Conservation (phyloP, 208 protist species). For the Zelonia costaricensis region DNA sequence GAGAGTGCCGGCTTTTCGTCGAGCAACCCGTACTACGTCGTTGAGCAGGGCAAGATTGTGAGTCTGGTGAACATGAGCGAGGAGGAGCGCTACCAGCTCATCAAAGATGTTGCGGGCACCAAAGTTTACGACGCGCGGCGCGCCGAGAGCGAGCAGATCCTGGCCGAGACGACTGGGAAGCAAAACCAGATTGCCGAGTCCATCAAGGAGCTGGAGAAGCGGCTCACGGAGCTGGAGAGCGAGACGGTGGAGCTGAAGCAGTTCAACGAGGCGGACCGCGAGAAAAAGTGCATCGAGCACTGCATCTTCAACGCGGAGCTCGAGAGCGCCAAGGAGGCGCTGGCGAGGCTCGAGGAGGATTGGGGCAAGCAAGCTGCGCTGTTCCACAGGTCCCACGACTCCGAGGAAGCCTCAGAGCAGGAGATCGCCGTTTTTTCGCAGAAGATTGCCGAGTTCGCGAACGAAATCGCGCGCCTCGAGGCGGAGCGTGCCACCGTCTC, state of each 20-base stretch:
- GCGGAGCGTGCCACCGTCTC: constrained; percentile 52
- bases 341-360: constrained; percentile 59
- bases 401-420: constrained; percentile 42
- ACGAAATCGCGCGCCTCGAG: constrained; percentile 54
- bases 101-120: constrained; percentile 99
- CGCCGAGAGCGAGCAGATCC: constrained; percentile 93
- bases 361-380: constrained; percentile 37
- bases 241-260: constrained; percentile 95
- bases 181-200: constrained; percentile 88
- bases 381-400: constrained; percentile 50
- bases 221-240: constrained; percentile 93
- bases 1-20: constrained; percentile 98
- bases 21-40: constrained; percentile 99
- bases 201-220: constrained; percentile 92
- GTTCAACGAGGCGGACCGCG: constrained; percentile 91
- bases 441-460: constrained; percentile 41
- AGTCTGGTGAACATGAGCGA: constrained; percentile 97
- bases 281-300: constrained; percentile 93
- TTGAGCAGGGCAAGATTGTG: constrained; percentile 98
- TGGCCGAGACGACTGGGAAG: constrained; percentile 92
- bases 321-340: constrained; percentile 47
- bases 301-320: constrained; percentile 85
- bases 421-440: constrained; percentile 38
- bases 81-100: constrained; percentile 93
- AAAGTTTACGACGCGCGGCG: constrained; percentile 97